Evolutionary conservation across 768 basidiomycete species (phyloP).

Genomic region (Termitomyces sp.): DNA sequence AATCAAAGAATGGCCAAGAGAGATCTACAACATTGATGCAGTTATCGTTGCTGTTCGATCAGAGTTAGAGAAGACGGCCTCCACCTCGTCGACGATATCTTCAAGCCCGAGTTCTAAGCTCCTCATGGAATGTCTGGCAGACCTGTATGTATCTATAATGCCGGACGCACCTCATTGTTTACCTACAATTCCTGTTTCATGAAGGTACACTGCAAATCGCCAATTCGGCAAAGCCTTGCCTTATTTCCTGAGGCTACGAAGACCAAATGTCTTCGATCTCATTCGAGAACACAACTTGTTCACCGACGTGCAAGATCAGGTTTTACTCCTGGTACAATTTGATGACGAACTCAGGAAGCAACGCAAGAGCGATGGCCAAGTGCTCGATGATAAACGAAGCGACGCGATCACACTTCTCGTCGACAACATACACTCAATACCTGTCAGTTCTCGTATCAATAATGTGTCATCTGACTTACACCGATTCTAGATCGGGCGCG

Average conservation of each 20-base stretch:
- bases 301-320: conserved; percentile 92
- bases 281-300: conserved; percentile 93
- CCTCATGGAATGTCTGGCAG: conserved; percentile 93
- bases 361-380: conserved; percentile 37
- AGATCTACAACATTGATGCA: conserved; percentile 83
- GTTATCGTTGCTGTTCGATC: conserved; percentile 87
- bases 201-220: conserved; percentile 77
- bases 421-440: conserved; percentile 94
- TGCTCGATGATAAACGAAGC: conserved; percentile 43
- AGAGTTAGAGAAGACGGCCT: conserved; percentile 62
- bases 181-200: background rate
- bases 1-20: conserved; percentile 84
- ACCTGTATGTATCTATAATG: conserved; percentile 52
- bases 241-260: conserved; percentile 80
- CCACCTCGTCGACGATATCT: conserved; percentile 40
- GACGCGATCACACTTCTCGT: conserved; percentile 85
- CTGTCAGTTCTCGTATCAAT: conserved; percentile 43
- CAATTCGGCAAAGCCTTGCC: conserved; percentile 94
- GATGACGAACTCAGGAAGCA: conserved; percentile 80
- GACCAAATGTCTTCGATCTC: conserved; percentile 89
- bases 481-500: conserved; percentile 65
- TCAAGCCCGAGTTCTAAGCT: conserved; percentile 45
- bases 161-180: background rate
- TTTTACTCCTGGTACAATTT: conserved; percentile 87
- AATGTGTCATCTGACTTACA: background rate